These are phyloP conservation scores for Plenodomus tracheiphilus DNA, from an alignment of 2,329 filamentous ascomycete genomes.

Conservation along the genomic window DNA sequence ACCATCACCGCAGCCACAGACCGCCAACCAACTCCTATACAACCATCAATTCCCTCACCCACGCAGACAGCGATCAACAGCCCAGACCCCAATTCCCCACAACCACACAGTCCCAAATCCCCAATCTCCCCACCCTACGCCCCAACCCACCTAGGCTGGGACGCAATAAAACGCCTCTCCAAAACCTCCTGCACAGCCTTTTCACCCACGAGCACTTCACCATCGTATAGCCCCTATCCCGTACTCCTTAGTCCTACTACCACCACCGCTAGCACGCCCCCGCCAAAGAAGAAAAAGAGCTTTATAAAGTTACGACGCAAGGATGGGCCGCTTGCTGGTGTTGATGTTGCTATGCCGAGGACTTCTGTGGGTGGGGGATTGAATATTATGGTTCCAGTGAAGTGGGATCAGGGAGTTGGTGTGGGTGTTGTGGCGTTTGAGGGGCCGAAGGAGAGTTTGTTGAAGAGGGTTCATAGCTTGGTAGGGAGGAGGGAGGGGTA, in stretches of 20 bases:
- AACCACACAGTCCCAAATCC: background rate
- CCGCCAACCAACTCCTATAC: no score
- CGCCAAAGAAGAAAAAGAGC: background rate
- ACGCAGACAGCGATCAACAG: background rate
- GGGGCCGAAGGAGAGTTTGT: slow-evolving; percentile 17
- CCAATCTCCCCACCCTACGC: slow-evolving; percentile 9
- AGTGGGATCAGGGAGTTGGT: slow-evolving; percentile 11
- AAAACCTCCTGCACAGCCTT: background rate
- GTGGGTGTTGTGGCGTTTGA: slow-evolving; percentile 15
- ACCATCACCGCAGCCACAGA: background rate
- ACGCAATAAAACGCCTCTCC: slow-evolving; percentile 30
- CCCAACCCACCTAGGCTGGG: slow-evolving; percentile 27
- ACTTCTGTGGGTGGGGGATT: background rate
- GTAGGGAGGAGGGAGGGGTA: slow-evolving; percentile 10
- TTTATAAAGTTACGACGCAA: background rate
- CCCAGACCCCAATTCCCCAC: background rate
- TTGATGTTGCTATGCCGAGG: background rate
- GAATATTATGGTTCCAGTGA: slow-evolving; percentile 21
- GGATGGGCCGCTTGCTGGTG: background rate
- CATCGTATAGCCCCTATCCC: no score
- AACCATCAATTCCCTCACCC: background rate
- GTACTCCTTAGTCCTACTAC: background rate
- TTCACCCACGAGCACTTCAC: background rate
- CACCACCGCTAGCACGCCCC: background rate
- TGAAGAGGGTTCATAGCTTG: slow-evolving; percentile 10